These are phyloP conservation scores for Speleostelium caveatum DNA, from an alignment of 78 protist species.

Conservation along the genomic window DNA sequence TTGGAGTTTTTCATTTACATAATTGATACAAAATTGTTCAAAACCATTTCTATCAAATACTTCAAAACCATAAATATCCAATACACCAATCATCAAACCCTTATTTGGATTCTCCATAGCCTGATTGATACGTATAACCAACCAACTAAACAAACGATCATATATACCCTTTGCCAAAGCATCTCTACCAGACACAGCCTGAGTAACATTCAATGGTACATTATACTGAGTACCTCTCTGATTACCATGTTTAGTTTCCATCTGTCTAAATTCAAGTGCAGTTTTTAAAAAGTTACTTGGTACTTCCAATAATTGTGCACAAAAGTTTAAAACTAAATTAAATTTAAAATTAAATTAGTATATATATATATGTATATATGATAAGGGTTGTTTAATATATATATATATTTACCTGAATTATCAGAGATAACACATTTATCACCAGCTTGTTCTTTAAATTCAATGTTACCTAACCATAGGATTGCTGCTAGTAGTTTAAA, in stretches of 20 bases:
- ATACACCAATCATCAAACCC: conserved; percentile 78
- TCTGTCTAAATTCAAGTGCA: conserved; percentile 59
- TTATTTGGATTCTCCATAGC: conserved; percentile 66
- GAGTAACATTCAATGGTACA: conserved; percentile 80
- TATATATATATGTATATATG: not conserved
- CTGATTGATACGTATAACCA: conserved; percentile 76
- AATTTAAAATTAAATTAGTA: not conserved
- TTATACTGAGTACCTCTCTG: conserved; percentile 83
- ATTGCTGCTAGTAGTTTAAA: conserved; percentile 87
- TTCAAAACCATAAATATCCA: conserved; percentile 96
- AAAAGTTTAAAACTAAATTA: conserved; percentile 53
- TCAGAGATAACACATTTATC: conserved; percentile 55
- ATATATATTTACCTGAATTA: conserved; percentile 8
- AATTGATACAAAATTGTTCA: conserved; percentile 96
- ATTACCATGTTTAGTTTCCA: conserved; percentile 84
- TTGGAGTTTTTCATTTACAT: conserved; percentile 96
- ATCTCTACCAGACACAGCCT: conserved; percentile 79
- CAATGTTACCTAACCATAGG: conserved; percentile 87
- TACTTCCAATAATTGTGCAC: conserved; percentile 69
- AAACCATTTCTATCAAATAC: conserved; percentile 88
- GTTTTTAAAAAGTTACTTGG: conserved; percentile 64
- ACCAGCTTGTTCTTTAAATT: conserved; percentile 75
- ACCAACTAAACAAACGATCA: conserved; percentile 77
- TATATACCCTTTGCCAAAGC: conserved; percentile 80
- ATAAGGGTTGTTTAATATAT: not conserved